Conservation (phyloP, 768 basidiomycete species). For the Amyloporia xantha region DNA sequence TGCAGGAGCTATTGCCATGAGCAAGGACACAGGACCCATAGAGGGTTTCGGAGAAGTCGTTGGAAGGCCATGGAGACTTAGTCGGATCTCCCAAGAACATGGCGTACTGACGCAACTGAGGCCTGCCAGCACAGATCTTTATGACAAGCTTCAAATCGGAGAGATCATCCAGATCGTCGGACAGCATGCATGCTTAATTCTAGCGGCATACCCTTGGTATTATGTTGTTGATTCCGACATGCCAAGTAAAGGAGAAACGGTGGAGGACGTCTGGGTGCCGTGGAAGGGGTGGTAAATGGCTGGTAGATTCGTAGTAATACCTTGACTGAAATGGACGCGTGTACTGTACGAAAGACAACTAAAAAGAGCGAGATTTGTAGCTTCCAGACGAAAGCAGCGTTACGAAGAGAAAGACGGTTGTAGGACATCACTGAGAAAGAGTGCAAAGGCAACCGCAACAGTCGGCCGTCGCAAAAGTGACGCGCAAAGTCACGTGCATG, state of each 20-base stretch:
- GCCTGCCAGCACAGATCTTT: not conserved
- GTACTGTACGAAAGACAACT: not conserved
- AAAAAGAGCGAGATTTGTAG: too few species aligned
- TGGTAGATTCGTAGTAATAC: not conserved
- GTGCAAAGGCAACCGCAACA: too few species aligned
- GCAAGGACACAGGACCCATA: slow-evolving; percentile 76
- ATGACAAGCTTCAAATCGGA: slow-evolving; percentile 42
- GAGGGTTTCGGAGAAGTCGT: slow-evolving; percentile 68
- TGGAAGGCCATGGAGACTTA: slow-evolving; percentile 56
- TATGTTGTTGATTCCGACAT: slow-evolving; percentile 70
- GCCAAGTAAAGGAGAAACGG: slow-evolving; percentile 38
- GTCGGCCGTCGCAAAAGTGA: too few species aligned
- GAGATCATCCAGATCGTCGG: slow-evolving; percentile 67
- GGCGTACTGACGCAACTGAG: slow-evolving; percentile 50
- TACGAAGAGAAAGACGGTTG: too few species aligned
- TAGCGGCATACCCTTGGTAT: slow-evolving; percentile 78
- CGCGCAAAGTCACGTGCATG: not conserved
- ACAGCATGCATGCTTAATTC: slow-evolving; percentile 81
- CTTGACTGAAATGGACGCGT: not conserved
- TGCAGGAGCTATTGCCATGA: slow-evolving; percentile 80
- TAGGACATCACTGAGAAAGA: too few species aligned
- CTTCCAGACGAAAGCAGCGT: too few species aligned
- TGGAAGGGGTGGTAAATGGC: slow-evolving; percentile 82
- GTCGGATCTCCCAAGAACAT: slow-evolving; percentile 73
- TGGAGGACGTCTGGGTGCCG: slow-evolving; percentile 81